Conservation (phyloP, 2,329 filamentous ascomycete species). For the Phialophora chinensis region DNA sequence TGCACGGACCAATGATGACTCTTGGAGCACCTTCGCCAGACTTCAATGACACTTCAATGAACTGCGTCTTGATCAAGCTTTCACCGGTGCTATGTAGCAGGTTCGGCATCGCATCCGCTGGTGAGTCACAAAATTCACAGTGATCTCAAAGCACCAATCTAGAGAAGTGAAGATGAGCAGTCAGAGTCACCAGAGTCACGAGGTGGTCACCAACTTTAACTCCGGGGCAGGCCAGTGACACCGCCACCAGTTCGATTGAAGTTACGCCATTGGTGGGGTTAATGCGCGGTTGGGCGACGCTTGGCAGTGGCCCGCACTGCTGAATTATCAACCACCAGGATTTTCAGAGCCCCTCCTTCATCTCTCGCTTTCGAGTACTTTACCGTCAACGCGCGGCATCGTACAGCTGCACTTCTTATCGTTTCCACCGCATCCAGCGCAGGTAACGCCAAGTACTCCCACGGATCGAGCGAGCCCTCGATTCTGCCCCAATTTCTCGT, state of each 20-base stretch:
- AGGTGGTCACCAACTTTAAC: neutral
- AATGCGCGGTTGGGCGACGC: neutral
- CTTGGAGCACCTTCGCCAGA: neutral
- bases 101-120: neutral
- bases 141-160: neutral
- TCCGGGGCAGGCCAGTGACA: conserved; percentile 1
- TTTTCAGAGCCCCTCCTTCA: conserved; percentile 20
- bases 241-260: neutral
- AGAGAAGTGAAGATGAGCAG: neutral
- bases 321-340: conserved; percentile 12
- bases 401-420: conserved; percentile 19
- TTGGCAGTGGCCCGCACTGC: conserved; percentile 18
- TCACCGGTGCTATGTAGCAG: neutral
- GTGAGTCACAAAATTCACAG: neutral
- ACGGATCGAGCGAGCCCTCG: conserved; percentile 34
- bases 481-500: conserved; percentile 24
- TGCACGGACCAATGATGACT: neutral
- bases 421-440: conserved; percentile 22
- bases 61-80: neutral
- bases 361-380: conserved; percentile 8
- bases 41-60: neutral
- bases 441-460: conserved; percentile 19
- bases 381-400: conserved; percentile 16
- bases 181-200: neutral
- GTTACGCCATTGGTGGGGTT: conserved; percentile 6